Evolutionary conservation across 2,329 filamentous ascomycete genomes (phyloP), one percentile per base, ranked within the genome.

Genomic region (Metarhizium rileyi): DNA sequence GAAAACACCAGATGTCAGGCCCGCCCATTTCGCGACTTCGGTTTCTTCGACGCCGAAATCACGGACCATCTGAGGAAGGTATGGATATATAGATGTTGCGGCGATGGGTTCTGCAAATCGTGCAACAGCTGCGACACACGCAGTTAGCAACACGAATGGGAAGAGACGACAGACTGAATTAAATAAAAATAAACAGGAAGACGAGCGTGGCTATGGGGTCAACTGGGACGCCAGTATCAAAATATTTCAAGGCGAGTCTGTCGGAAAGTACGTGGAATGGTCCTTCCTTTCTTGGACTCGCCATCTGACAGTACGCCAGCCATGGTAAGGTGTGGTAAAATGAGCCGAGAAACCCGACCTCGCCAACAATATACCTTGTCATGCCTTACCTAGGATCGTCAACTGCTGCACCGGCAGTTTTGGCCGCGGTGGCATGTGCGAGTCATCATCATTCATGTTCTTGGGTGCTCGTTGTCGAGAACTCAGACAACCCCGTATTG

Each of bases 11-110:
- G 83, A 83, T 5, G 83, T 85, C 50, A 88, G 70, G 47, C 86
- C 86, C n/a, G 84, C 86, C 84, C 86, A 91, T 70, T 83, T 85
- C 40, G 87, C 86, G 23, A 95, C 78, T 42, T 88, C 75, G 57
- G 85, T 78, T 56, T 81, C 76, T 7, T 78, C 74, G 16, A 94
- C 73, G 9, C 85, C 82, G 55, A 94, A 89, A 62, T 81, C 84
- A 57, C 83, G 77, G 50, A 95, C 86, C 86, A 95, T 93, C 66
- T 90, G 86, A 10, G 86, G 86, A 55, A 84, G 74, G 57, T 75
- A 77, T 63, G 84, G 85, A 53, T 83, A 83, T 55, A 87, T 80
- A 23, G 83, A 87, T 14, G 85, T 88, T 58, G 86, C 72, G 7
- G 85, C 78, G 53, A 85, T 69, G 8, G 87, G 87, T 63, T 91